Evolutionary conservation across 1,284 basidiomycete species (phyloP), one percentile per base, ranked within the genome.

Genomic region (Entoloma clypeatum): DNA sequence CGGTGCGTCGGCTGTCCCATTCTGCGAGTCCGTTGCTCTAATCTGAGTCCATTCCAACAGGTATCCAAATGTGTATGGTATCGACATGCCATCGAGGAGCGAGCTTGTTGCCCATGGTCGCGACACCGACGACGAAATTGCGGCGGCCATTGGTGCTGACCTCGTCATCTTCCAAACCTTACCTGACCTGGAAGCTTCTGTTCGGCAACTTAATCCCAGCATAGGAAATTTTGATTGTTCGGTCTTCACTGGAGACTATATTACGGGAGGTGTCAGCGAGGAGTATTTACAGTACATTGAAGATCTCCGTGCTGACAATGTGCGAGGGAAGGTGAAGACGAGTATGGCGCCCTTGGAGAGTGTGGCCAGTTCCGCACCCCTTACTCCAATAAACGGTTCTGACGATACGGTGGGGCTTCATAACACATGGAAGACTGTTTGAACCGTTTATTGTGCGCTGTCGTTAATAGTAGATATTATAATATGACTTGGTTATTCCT

Each of bases 121-220:
- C 41, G 81, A 82, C 35, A 80, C 79, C 14, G 74, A 80, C 14
- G 74, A 80, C 28, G 77, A 86, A 47, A 83, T 99, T 45, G 91
- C 92, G 3, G 59, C 71, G 17, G 79, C 81, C 41, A 98, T 99
- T 54, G 94, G 94, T 33, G 96, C 94, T 11, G 96, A 99, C 65
- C 77, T 96, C 36, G 91, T 96, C 63, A 90, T 99, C 62, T 99
- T 91, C 75, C 96, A 99, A 68, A 92, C 87, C n/a, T 79, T 99
- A 1, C 74, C 81, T 1, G 92, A 97, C 62, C 81, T 99, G 45
- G 72, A 96, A 49, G 65, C 81, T 25, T 90, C 91, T n/a, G 94
- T 97, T 46, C 75, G 83, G 39, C 80, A 89, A 56, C 81, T 96
- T 65, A 99, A 97, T 64, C 78, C 85, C 0, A 64, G 67, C 10